Conservation (phyloP, 345 rosid genomes). For the Rhizophora apiculata region DNA sequence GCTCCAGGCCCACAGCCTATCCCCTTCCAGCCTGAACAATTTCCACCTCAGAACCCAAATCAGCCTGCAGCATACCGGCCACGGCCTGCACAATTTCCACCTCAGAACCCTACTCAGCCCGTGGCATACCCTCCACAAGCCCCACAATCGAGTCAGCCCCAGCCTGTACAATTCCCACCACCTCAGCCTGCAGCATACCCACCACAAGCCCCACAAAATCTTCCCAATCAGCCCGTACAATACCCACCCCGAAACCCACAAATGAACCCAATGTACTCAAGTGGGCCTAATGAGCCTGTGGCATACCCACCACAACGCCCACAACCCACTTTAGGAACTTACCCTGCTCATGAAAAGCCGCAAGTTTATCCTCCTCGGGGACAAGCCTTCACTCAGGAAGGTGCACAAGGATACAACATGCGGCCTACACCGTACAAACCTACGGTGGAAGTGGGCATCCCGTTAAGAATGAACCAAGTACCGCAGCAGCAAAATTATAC, state of each 20-base stretch:
- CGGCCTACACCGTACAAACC: neutral
- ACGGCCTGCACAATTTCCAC: constrained; percentile 2
- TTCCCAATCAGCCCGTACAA: neutral
- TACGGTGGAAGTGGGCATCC: neutral
- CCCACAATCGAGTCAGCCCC: neutral
- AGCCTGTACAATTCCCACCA: neutral
- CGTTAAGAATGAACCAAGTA: constrained; percentile 25
- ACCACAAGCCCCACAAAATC: neutral
- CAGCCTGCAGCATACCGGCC: constrained; percentile 9
- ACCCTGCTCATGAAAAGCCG: constrained; percentile 1
- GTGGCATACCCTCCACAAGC: neutral
- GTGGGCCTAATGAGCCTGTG: neutral
- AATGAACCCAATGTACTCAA: too few relatives aligned
- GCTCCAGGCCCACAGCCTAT: too few relatives aligned
- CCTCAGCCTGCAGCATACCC: constrained; percentile 3
- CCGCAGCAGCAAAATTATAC: constrained; percentile 1
- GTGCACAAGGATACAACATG: neutral
- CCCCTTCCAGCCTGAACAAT: too few relatives aligned
- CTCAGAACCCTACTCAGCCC: neutral
- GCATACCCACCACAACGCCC: neutral
- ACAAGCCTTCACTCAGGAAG: constrained; percentile 6
- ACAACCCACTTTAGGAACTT: neutral
- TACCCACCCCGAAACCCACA: neutral
- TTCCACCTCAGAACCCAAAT: neutral
- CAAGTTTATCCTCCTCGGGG: neutral